phyloP scores from a whole-genome alignment of 169 alveolate genomes.

The Babesia bigemina region DNA sequence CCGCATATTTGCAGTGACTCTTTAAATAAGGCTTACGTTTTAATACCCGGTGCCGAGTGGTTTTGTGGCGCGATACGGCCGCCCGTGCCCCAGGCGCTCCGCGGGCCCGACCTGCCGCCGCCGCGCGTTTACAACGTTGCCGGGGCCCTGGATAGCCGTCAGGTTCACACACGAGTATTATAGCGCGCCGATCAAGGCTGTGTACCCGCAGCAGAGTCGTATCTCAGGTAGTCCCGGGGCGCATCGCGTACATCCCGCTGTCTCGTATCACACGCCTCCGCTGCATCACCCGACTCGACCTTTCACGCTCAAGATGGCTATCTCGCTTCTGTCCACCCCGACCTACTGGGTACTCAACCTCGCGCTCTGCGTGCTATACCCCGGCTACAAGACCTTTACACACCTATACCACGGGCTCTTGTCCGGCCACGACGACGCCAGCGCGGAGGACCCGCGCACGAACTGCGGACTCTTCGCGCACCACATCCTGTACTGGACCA shows the following conservation, averaged over 20 bases:
- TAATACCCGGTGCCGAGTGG: no score
- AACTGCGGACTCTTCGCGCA: slow-evolving; percentile 65
- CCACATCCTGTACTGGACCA: slow-evolving; percentile 73
- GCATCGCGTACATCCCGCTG: not conserved
- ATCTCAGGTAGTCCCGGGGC: not conserved
- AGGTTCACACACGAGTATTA: not conserved
- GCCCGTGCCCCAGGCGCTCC: not conserved
- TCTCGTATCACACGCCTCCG: not conserved
- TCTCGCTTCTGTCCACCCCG: slow-evolving; percentile 42
- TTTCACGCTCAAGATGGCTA: slow-evolving; percentile 25
- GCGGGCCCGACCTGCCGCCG: no score
- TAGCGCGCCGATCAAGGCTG: not conserved
- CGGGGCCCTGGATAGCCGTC: no score
- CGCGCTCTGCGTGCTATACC: slow-evolving; percentile 63
- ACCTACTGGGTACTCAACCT: slow-evolving; percentile 46
- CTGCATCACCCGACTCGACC: not conserved
- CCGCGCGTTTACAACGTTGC: no score
- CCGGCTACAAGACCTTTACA: slow-evolving; percentile 56
- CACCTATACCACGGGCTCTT: slow-evolving; percentile 42
- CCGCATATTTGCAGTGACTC: no score
- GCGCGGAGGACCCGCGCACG: slow-evolving; percentile 18
- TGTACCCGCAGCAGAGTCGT: not conserved
- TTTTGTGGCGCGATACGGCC: not conserved
- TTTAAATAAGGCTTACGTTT: no score
- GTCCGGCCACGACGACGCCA: not conserved